These are phyloP conservation scores for Chenopodium album DNA, from an alignment of 148 eudicot species.

Conservation along the genomic window DNA sequence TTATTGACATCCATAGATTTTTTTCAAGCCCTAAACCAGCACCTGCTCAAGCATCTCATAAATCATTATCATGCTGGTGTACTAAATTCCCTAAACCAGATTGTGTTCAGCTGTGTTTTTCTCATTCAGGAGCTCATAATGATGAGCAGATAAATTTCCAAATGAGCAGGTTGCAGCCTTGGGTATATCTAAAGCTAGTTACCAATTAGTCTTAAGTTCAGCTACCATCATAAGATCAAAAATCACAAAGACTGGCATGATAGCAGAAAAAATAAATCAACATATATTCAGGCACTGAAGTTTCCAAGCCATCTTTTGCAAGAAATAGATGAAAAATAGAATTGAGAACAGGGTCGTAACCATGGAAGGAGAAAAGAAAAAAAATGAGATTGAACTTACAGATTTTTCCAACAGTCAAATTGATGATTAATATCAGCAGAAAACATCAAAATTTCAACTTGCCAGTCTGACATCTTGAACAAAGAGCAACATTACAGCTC, in stretches of 20 bases:
- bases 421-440: not conserved
- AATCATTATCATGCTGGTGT: not conserved
- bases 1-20: not conserved
- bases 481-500: constrained; percentile 14
- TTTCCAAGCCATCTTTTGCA: not conserved
- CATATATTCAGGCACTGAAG: not conserved
- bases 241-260: not conserved
- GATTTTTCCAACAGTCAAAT: not conserved
- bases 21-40: not conserved
- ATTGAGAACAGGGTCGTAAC: not conserved
- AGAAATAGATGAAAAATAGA: not conserved
- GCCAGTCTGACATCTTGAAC: not conserved
- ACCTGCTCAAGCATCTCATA: not conserved
- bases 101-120: too few relatives aligned
- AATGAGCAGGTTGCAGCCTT: too few relatives aligned
- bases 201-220: not conserved
- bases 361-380: not conserved
- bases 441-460: not conserved
- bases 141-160: too few relatives aligned
- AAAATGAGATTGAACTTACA: constrained; percentile 25
- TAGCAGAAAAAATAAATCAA: not conserved
- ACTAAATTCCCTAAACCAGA: not conserved
- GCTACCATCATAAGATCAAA: not conserved
- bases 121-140: too few relatives aligned
- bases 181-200: not conserved